Evolutionary conservation across 352 stramenopile species (phyloP).

Genomic region (Phytophthora cajani): DNA sequence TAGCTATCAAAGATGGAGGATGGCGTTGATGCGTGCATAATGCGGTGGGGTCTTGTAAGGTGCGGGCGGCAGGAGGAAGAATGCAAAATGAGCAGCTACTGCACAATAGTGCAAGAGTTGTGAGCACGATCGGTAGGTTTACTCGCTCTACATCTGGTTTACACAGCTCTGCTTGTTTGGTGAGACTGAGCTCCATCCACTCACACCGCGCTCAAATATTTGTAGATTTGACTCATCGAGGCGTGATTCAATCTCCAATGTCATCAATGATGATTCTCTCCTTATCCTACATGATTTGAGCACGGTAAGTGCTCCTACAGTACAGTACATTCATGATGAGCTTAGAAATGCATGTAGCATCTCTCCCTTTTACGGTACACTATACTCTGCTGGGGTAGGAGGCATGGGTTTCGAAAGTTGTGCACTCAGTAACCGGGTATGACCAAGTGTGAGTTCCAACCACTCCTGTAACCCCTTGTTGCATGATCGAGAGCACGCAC

Average conservation of each 20-base stretch:
- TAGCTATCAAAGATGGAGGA: too few relatives aligned
- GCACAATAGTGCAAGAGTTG: not conserved
- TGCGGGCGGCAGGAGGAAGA: not conserved
- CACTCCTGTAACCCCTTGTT: too few relatives aligned
- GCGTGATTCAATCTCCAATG: not conserved
- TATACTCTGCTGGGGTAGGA: too few relatives aligned
- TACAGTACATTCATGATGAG: too few relatives aligned
- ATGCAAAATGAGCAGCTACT: not conserved
- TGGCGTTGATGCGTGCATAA: too few relatives aligned
- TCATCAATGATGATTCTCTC: not conserved
- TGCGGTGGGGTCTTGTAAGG: too few relatives aligned
- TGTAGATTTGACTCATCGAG: not conserved
- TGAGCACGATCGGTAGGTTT: not conserved
- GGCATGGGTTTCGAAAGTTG: too few relatives aligned
- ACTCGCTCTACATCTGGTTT: not conserved
- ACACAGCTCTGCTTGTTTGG: not conserved
- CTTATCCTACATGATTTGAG: not conserved
- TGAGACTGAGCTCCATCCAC: not conserved
- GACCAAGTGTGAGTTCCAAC: too few relatives aligned
- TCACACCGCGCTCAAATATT: not conserved
- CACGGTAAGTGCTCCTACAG: not conserved
- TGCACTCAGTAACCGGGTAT: too few relatives aligned
- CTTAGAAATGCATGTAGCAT: not conserved
- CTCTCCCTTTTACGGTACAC: not conserved
- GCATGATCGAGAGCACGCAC: too few relatives aligned